These are phyloP conservation scores for Plasmopara halstedii DNA, from an alignment of 352 stramenopile species.

Conservation along the genomic window DNA sequence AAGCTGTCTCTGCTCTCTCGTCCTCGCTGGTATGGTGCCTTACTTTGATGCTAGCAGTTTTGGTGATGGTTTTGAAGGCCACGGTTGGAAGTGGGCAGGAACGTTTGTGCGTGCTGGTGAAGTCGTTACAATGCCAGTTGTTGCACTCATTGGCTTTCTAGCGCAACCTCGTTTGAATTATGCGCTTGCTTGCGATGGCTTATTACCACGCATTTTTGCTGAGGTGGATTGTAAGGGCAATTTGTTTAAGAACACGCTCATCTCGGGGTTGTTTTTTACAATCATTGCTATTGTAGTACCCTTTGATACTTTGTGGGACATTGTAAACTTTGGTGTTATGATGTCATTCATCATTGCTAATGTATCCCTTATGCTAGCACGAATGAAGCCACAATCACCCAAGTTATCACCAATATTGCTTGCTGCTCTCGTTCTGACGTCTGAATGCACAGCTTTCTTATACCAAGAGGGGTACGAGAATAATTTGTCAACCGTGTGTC, in stretches of 20 bases:
- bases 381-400: constrained; percentile 43
- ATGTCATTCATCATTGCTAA: constrained; percentile 90
- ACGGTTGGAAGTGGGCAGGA: constrained; percentile 57
- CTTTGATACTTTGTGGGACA: constrained; percentile 83
- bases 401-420: constrained; percentile 27
- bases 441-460: constrained; percentile 35
- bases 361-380: constrained; percentile 65
- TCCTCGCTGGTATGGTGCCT: constrained; percentile 89
- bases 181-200: constrained; percentile 90
- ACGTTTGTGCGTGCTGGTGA: constrained; percentile 88
- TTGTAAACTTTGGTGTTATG: constrained; percentile 87
- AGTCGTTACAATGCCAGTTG: constrained; percentile 92
- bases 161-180: constrained; percentile 89
- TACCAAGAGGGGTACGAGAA: constrained; percentile 55
- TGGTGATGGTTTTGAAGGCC: constrained; percentile 62
- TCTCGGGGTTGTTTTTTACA: constrained; percentile 44
- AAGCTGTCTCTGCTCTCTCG: constrained; percentile 82
- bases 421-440: constrained; percentile 25
- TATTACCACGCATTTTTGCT: constrained; percentile 86
- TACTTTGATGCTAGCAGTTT: constrained; percentile 84
- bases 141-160: constrained; percentile 93
- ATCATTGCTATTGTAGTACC: constrained; percentile 68
- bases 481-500: constrained; percentile 22
- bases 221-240: constrained; percentile 60
- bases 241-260: constrained; percentile 57